Evolutionary conservation across 495 filamentous ascomycete species (phyloP).

Genomic region (Penicillium paradoxum): DNA sequence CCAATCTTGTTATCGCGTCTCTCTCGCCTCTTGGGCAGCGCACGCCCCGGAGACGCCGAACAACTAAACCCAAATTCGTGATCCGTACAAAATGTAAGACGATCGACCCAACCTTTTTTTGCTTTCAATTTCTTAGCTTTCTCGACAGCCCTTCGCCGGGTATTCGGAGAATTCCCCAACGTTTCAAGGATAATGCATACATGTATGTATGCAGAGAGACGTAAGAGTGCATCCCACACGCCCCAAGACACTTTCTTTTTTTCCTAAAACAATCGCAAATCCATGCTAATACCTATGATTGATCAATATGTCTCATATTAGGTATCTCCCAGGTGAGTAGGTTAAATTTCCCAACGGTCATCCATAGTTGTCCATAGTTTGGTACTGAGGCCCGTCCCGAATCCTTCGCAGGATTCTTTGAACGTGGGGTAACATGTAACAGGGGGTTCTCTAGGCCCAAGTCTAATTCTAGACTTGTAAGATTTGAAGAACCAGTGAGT

Average conservation of each 20-base stretch:
- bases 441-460: background rate
- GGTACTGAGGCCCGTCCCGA: constrained; percentile 30
- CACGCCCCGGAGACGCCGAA: constrained; percentile 28
- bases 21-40: constrained; percentile 24
- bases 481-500: background rate
- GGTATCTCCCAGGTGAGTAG: background rate
- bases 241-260: background rate
- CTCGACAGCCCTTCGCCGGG: background rate
- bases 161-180: constrained; percentile 25
- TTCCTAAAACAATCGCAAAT: background rate
- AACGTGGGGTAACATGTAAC: no score
- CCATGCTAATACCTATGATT: background rate
- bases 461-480: constrained; percentile 2
- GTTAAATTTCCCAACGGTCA: background rate
- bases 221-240: constrained; percentile 1
- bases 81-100: background rate
- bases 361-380: constrained; percentile 16
- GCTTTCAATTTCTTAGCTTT: background rate
- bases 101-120: background rate
- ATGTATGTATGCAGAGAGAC: background rate
- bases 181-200: constrained; percentile 10
- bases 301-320: background rate
- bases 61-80: background rate
- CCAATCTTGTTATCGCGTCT: constrained; percentile 13
- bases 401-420: background rate